Evolutionary conservation across 2,329 filamentous ascomycete genomes (phyloP).

Genomic region (Hypoxylon sp.): DNA sequence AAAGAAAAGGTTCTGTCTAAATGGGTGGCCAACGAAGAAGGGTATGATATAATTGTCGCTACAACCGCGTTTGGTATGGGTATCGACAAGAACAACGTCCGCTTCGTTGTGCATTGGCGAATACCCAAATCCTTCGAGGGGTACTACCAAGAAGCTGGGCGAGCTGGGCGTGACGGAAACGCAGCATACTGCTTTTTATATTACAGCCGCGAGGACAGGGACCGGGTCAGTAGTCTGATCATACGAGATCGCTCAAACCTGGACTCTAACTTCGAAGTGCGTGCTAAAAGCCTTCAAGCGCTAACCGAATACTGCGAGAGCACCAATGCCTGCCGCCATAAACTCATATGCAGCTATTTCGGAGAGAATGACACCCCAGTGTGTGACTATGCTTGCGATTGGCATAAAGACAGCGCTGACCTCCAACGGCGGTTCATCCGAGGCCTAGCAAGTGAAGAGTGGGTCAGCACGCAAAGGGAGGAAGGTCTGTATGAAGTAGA

Average conservation of each 20-base stretch:
- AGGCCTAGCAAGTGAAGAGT: constrained; percentile 73
- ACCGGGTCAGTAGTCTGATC: constrained; percentile 76
- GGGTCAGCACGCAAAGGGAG: constrained; percentile 74
- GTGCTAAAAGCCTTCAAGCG: constrained; percentile 74
- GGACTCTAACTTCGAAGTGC: constrained; percentile 63
- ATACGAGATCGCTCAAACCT: constrained; percentile 59
- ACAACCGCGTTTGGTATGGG: constrained; percentile 99
- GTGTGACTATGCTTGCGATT: constrained; percentile 84
- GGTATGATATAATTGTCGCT: constrained; percentile 93
- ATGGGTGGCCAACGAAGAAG: constrained; percentile 80
- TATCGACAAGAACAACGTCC: constrained; percentile 94
- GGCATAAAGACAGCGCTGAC: constrained; percentile 76
- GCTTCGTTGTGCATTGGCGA: constrained; percentile 96
- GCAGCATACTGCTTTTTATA: constrained; percentile 90
- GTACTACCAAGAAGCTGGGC: constrained; percentile 95
- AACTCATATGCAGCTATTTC: constrained; percentile 82
- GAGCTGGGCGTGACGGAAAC: constrained; percentile 90
- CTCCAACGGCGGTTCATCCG: constrained; percentile 71
- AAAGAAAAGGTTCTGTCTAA: constrained; percentile 79
- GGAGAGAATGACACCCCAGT: constrained; percentile 72
- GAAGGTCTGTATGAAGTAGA: constrained; percentile 70
- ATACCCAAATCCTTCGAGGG: constrained; percentile 95
- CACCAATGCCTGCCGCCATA: constrained; percentile 80
- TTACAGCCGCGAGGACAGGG: constrained; percentile 89
- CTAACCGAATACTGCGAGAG: constrained; percentile 88